Evolutionary conservation across 2,329 filamentous ascomycete genomes (phyloP), one percentile per base, ranked within the genome.

Genomic region (Aspergillus hortae): DNA sequence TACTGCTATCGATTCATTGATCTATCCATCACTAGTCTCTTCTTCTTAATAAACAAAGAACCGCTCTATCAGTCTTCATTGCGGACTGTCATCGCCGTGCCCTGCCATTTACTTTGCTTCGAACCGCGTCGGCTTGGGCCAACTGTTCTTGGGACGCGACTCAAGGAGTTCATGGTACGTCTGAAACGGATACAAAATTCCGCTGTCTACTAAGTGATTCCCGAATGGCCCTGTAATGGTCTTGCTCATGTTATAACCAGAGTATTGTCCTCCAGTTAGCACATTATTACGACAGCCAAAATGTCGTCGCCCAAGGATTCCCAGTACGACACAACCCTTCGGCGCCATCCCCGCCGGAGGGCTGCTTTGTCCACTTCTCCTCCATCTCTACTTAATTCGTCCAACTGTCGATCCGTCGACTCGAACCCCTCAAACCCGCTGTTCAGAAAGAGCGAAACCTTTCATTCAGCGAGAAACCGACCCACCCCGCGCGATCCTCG

Each of bases 361-460:
- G 61, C 40, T 17, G 35, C 35, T 11, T 30, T 38, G 61, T 66
- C 63, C 51, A 56, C 61, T 19, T 48, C 58, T 15, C 61, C 65
- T 25, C 62, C 69, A 32, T 57, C 65, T 19, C 54, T 67, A 32
- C 56, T 57, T n/a, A 61, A 62, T 15, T 61, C 65, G 30, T 40
- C 56, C 40, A 60, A 62, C 36, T 36, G 17, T 11, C 49, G 42
- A 49, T 36, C 48, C 56, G 49, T 57, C 40, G 15, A 17, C 11
- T 12, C 19, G 6, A 12, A 6, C 2, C 1, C 11, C 6, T 42
- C 40, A 11, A n/a, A 19, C n/a, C 49, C 56, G 42, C 55, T 80
- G 70, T 80, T 90, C 71, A 81, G 78, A 68, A 90, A 90, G 76
- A 85, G 85, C 64, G 84, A 86, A 49, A 90, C 88, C 61, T 82